phyloP scores from a whole-genome alignment of 2,329 filamentous ascomycete genomes.

The Pseudopyrenochaeta lycopersici region DNA sequence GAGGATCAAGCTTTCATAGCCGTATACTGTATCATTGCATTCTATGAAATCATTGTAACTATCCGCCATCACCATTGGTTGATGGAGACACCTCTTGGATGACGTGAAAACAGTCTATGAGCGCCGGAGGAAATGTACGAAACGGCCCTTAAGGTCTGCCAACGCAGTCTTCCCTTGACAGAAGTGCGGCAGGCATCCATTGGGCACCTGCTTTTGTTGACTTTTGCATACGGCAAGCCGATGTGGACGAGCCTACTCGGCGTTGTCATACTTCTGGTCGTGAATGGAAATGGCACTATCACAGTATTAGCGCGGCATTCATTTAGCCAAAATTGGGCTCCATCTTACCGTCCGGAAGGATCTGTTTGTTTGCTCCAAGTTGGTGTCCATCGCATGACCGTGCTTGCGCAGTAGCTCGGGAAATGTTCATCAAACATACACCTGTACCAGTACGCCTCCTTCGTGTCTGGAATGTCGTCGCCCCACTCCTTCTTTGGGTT shows the following conservation, averaged over 20 bases:
- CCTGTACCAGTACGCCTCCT: constrained; percentile 99
- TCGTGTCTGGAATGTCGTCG: constrained; percentile 88
- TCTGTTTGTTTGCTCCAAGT: constrained; percentile 98
- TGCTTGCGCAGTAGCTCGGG: constrained; percentile 87
- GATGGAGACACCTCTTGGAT: too few species aligned
- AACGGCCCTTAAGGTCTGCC: too few species aligned
- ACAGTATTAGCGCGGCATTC: constrained; percentile 13
- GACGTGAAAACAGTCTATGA: too few species aligned
- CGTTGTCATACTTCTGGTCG: constrained; percentile 44
- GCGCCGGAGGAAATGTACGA: too few species aligned
- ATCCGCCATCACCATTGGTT: too few species aligned
- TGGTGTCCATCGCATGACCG: constrained; percentile 95
- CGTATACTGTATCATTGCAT: too few species aligned
- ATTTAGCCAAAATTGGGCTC: background rate
- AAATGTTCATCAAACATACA: constrained; percentile 99
- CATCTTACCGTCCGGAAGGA: constrained; percentile 82
- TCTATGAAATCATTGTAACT: too few species aligned
- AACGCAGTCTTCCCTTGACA: too few species aligned
- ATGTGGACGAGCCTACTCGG: constrained; percentile 15
- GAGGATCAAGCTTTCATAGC: too few species aligned
- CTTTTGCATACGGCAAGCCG: too few species aligned
- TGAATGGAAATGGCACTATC: constrained; percentile 45
- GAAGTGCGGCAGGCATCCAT: too few species aligned
- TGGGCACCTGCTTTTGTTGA: too few species aligned
- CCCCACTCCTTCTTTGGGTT: constrained; percentile 98